A percentile compares a stretch with the other conserved stretches of the same genome.
These are phyloP conservation scores for Citrullus amarus DNA, from an alignment of 306 rosid species.

Conservation along the genomic window DNA sequence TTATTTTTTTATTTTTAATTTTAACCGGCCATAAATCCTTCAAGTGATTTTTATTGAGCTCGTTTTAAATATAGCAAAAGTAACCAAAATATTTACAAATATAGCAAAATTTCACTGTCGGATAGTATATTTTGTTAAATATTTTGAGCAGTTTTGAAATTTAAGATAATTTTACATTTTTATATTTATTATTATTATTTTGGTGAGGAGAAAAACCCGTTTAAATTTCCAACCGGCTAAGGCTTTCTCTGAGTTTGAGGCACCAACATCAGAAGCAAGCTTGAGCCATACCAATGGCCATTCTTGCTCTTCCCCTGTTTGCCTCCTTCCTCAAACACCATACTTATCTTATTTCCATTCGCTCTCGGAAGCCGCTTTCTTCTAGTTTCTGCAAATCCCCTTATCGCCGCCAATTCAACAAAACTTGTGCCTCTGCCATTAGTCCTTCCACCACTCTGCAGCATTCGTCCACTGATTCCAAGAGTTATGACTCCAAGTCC, in stretches of 20 bases:
- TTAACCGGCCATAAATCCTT: too few relatives aligned
- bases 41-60: too few relatives aligned
- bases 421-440: constrained; percentile 26
- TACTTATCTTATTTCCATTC: constrained; percentile 23
- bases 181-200: too few relatives aligned
- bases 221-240: neutral
- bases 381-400: constrained; percentile 4
- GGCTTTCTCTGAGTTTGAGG: neutral
- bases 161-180: too few relatives aligned
- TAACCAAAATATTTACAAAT: too few relatives aligned
- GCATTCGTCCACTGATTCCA: constrained; percentile 20
- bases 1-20: too few relatives aligned
- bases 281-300: constrained; percentile 35
- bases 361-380: constrained; percentile 10
- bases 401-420: constrained; percentile 27
- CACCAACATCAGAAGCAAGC: neutral
- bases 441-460: constrained; percentile 26
- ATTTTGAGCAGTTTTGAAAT: too few relatives aligned
- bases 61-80: too few relatives aligned
- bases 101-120: too few relatives aligned
- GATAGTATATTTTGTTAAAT: too few relatives aligned
- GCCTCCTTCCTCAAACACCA: constrained; percentile 58
- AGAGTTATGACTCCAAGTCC: constrained; percentile 13
- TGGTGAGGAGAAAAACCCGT: neutral
- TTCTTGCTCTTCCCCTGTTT: constrained; percentile 51